Base-by-base conservation (phyloP, 495 filamentous ascomycete species). In the Endocarpon pusillum region DNA sequence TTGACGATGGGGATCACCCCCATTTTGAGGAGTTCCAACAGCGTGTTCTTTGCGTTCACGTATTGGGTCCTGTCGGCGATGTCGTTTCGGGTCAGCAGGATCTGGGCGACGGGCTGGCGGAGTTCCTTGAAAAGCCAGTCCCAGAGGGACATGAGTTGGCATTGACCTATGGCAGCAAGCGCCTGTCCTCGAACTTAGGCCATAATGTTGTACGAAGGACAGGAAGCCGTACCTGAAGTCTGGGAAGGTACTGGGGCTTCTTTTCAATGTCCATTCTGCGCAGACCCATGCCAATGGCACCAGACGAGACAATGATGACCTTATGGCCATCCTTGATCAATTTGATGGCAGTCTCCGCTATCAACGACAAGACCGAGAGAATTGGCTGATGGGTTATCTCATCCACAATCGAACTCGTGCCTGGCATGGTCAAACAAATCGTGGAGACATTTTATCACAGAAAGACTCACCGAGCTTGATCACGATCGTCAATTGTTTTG, bases 1-100 rank as follows among this genome's bases (percentile, higher is more conserved):
- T 97, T 97, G 38, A 97, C 89, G 42, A 97, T 94, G 2, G 89
- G 91, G 39, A 97, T 89, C 9, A 94, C 86, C 1, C 83, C 83
- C 89, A 94, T 94, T 39, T 81, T 73, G 21, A 97, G 64, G 15
- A 97, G 64, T 53, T 93, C 84, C 22, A 69, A 61, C 41, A 97
- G 76, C 1, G 89, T 94, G 46, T 92, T 94, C 56, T 91, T 81
- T 1, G 89, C 89, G 59, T 96, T 96, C 40, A 83, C 66, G 56
- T 96, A 97, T 69, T 93, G 77, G 22, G 85, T 89, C 39, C 81
- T 73, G 78, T 97, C 86, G 3, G 85, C 81, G 57, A 97, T 94
- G 48, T 97, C 89, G 48, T 81, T 96, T 50, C 89, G 69, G n/a
- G 89, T 96, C 33, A 97, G 61, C 22, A 97, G 60, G 41, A 97